Percentiles rank a stretch among this genome's conserved stretches.
Conservation (phyloP, 2,329 filamentous ascomycete genomes). For the Penicillium sp. region DNA sequence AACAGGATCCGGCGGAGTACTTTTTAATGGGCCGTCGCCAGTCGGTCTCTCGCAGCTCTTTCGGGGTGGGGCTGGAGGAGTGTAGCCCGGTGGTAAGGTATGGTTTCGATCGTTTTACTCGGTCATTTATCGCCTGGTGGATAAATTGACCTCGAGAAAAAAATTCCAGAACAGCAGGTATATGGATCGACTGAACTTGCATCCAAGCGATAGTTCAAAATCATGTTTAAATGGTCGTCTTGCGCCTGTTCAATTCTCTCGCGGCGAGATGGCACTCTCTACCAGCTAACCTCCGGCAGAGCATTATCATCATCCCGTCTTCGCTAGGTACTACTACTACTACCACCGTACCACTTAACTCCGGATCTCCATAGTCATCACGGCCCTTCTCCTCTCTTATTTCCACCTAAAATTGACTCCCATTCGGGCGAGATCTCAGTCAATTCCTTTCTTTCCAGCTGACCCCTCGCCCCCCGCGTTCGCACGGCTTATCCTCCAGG, state of each 20-base stretch:
- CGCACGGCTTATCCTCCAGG: background rate
- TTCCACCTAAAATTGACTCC: background rate
- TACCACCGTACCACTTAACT: background rate
- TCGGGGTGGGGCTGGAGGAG: constrained; percentile 22
- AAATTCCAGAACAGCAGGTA: background rate
- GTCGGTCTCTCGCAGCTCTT: constrained; percentile 20
- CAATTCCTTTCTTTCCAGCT: background rate
- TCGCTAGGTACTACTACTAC: background rate
- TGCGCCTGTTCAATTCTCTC: background rate
- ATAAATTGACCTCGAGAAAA: background rate
- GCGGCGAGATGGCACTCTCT: background rate
- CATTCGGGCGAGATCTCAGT: background rate
- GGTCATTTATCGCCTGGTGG: constrained; percentile 1
- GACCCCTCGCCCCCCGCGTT: constrained; percentile 4
- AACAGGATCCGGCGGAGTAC: constrained; percentile 32
- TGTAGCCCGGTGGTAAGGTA: constrained; percentile 5
- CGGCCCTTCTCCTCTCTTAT: background rate
- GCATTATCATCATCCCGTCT: background rate
- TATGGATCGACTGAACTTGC: background rate
- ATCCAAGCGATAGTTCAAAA: background rate
- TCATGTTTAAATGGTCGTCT: background rate
- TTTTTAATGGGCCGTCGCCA: constrained; percentile 28
- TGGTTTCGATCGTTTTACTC: constrained; percentile 1
- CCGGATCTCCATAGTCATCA: constrained; percentile 2
- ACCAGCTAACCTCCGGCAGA: background rate